Conservation (phyloP, 163 green algal species). For the Coccomyxa subellipsoidea region DNA sequence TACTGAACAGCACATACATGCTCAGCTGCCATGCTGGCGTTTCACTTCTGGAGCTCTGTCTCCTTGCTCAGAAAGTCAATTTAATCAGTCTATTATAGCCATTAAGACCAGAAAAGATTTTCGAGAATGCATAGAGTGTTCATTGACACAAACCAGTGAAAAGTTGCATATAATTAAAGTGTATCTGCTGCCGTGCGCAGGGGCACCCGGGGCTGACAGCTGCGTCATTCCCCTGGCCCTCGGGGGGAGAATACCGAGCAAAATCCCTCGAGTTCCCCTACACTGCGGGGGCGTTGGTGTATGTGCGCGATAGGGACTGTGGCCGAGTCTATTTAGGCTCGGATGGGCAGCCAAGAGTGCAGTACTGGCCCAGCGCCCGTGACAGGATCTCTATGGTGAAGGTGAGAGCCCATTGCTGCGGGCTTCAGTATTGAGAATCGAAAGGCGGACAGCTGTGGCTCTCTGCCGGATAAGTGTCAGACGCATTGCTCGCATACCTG, state of each 20-base stretch:
- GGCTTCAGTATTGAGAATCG: not conserved
- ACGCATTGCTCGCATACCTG: too few species aligned
- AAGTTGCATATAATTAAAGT: too few species aligned
- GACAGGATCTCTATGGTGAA: conserved; percentile 33
- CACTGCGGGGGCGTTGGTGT: conserved; percentile 25
- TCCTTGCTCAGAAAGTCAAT: too few species aligned
- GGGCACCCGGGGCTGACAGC: conserved; percentile 43
- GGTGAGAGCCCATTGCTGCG: conserved; percentile 19
- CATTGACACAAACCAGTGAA: too few species aligned
- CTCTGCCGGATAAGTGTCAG: too few species aligned
- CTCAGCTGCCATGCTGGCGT: too few species aligned
- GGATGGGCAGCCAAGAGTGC: conserved; percentile 41
- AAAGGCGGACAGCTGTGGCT: too few species aligned
- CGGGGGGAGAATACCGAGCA: conserved; percentile 30
- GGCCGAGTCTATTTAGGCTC: conserved; percentile 44
- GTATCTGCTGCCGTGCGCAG: conserved; percentile 12
- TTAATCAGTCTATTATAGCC: too few species aligned
- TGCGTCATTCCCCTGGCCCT: conserved; percentile 29
- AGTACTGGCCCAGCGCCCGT: conserved; percentile 41
- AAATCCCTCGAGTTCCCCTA: conserved; percentile 23
- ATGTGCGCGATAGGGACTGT: conserved; percentile 36
- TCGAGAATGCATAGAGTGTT: too few species aligned
- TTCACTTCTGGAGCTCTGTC: too few species aligned
- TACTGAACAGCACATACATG: not conserved
- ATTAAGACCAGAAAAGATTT: too few species aligned